Evolutionary conservation across 2,329 filamentous ascomycete genomes (phyloP).

Genomic region (Alternaria longipes): DNA sequence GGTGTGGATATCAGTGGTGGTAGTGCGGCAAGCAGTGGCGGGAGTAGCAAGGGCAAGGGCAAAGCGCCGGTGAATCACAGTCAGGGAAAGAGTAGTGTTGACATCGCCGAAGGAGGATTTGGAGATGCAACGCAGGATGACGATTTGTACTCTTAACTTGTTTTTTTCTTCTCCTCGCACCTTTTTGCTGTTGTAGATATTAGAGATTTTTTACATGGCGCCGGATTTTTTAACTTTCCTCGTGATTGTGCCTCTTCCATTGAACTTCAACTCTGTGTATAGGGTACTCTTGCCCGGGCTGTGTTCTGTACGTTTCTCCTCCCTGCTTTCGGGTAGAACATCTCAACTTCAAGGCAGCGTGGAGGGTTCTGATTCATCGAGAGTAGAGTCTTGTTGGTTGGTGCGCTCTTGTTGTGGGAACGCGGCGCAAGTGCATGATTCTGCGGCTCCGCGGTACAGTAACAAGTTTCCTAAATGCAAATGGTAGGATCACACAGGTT

Average conservation of each 20-base stretch:
- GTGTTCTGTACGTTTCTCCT: no score
- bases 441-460: neutral
- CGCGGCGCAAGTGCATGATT: neutral
- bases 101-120: conserved; percentile 50
- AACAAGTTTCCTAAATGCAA: neutral
- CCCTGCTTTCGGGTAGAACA: no score
- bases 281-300: no score
- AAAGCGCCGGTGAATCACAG: conserved; percentile 48
- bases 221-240: no score
- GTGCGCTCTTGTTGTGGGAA: no score
- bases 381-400: no score
- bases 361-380: no score
- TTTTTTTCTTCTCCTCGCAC: neutral
- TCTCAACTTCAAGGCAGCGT: no score
- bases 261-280: no score
- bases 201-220: no score
- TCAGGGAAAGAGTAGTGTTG: conserved; percentile 44
- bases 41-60: conserved; percentile 46
- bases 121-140: conserved; percentile 52
- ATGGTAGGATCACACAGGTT: neutral
- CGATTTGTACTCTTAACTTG: conserved; percentile 53
- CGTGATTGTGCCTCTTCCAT: no score
- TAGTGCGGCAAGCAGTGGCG: conserved; percentile 35
- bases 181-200: no score
- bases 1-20: conserved; percentile 1